phyloP scores from a whole-genome alignment of 2,329 filamentous ascomycete species.

The Leptographium radiaticola region DNA sequence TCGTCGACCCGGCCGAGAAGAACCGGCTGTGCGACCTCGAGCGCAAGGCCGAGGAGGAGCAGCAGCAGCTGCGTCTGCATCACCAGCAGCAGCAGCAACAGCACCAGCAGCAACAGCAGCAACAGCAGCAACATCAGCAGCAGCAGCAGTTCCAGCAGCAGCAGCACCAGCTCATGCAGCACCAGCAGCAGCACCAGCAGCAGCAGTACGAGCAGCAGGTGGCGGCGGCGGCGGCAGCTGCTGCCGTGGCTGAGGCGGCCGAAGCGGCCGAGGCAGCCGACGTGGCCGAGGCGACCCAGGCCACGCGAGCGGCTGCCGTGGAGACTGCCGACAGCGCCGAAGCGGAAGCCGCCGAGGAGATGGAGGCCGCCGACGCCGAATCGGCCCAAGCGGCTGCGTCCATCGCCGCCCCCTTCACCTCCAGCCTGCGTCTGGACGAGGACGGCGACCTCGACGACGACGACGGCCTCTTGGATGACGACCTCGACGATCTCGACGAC shows the following conservation, averaged over 20 bases:
- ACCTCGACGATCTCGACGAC: neutral
- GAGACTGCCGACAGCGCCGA: neutral
- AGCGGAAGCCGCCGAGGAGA: neutral
- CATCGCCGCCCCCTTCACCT: neutral
- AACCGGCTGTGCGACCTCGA: conserved; percentile 37
- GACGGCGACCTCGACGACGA: neutral
- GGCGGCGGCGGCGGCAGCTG: neutral
- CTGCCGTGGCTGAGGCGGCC: neutral
- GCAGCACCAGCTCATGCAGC: conserved; percentile 14
- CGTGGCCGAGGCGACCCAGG: neutral
- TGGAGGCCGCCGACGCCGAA: neutral
- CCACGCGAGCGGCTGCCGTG: neutral
- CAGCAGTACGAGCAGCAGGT: conserved; percentile 7
- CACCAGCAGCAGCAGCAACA: conserved; percentile 15
- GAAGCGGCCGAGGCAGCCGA: neutral
- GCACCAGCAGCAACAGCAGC: conserved; percentile 16
- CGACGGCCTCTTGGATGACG: neutral
- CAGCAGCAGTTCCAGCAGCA: conserved; percentile 15
- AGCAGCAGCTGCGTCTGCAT: conserved; percentile 15
- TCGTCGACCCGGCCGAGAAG: conserved; percentile 49
- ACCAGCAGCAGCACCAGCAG: conserved; percentile 16
- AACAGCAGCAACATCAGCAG: conserved; percentile 19
- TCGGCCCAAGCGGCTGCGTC: conserved; percentile 1
- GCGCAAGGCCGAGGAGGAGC: conserved; percentile 22
- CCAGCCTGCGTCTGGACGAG: neutral